Conservation (phyloP, 352 stramenopile species). For the Pythium monospermum region DNA sequence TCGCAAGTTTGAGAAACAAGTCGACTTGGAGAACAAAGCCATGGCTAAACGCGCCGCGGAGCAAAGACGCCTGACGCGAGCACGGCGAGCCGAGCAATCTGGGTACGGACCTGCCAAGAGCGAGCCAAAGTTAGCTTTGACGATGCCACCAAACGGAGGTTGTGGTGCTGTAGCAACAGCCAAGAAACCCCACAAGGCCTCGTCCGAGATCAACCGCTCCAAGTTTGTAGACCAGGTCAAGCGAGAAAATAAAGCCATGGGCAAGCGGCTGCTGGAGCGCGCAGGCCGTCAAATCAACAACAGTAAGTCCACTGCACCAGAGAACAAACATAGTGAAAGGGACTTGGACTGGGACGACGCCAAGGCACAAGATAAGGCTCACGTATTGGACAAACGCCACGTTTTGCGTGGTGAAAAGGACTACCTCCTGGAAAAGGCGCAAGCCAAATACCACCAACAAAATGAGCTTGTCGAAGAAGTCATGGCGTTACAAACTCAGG, state of each 20-base stretch:
- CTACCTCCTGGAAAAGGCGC: conserved; percentile 49
- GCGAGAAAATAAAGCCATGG: conserved; percentile 49
- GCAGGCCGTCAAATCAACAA: conserved; percentile 1
- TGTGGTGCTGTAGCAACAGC: conserved; percentile 25
- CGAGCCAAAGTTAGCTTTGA: conserved; percentile 8
- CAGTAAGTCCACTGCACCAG: conserved; percentile 11
- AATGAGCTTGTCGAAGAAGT: conserved; percentile 48
- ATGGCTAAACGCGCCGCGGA: conserved; percentile 37
- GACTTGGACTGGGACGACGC: conserved; percentile 26
- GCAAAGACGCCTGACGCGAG: too few relatives aligned
- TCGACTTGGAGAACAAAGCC: conserved; percentile 51
- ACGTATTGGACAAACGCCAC: conserved; percentile 37
- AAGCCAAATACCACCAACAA: conserved; percentile 57
- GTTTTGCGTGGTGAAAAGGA: conserved; percentile 46
- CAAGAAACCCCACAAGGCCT: conserved; percentile 51
- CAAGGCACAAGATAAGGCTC: conserved; percentile 33
- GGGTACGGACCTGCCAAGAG: conserved; percentile 9
- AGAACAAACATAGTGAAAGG: conserved; percentile 16
- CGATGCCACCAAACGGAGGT: not conserved
- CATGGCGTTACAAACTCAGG: conserved; percentile 37
- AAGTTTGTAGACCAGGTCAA: conserved; percentile 50
- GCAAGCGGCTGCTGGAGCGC: conserved; percentile 44
- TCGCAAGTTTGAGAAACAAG: conserved; percentile 42
- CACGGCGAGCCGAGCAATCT: too few relatives aligned
- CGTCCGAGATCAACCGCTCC: conserved; percentile 52